Evolutionary conservation across 495 filamentous ascomycete species (phyloP), one percentile per base, ranked within the genome.

Genomic region (Penicillium desertorum): DNA sequence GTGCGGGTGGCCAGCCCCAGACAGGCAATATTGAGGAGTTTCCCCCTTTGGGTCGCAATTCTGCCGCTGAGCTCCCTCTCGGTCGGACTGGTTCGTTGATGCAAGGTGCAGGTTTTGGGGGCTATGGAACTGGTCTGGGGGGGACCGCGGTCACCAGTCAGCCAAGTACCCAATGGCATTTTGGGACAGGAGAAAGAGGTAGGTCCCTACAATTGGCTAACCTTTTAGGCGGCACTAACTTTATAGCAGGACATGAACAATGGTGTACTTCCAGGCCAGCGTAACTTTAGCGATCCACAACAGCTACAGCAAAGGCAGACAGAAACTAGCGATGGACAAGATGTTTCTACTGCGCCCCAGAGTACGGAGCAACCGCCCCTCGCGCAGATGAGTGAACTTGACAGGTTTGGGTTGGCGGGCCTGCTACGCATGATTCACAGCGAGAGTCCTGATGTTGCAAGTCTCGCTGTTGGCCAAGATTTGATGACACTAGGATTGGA

Each of bases 391-490:
- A 83, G 82, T 41, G 84, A 89, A 36, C 78, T 85, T 16, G 92
- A 96, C 65, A 86, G 83, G 54, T 96, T 86, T 71, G 91, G 92
- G 25, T 74, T 96, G 19, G 85, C 88, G 50, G 92, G 92, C 0
- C 76, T 95, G 36, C 79, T 91, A 25, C 82, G 84, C 32, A 84
- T 91, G 76, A 89, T 94, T 74, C 88, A 86, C 66, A 86, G 86
- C 65, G 85, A 87, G 45, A 90, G 83, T 65, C 84, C 86, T 12
- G 89, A 93, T 71, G 85, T 91, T 62, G 84, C 85, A 25, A 81
- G 83, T 53, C 79, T 95, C 45, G 84, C 90, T 20, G 80, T 85
- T 46, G 92, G 92, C 14, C 83, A 93, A 62, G 91, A 96, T 67
- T 79, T 95, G 23, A 87, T 81, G 53, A 78, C 79, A 11, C 76